Evolutionary conservation across 192 early-diverging fungal genomes (phyloP).

Genomic region (Mortierella alpina): DNA sequence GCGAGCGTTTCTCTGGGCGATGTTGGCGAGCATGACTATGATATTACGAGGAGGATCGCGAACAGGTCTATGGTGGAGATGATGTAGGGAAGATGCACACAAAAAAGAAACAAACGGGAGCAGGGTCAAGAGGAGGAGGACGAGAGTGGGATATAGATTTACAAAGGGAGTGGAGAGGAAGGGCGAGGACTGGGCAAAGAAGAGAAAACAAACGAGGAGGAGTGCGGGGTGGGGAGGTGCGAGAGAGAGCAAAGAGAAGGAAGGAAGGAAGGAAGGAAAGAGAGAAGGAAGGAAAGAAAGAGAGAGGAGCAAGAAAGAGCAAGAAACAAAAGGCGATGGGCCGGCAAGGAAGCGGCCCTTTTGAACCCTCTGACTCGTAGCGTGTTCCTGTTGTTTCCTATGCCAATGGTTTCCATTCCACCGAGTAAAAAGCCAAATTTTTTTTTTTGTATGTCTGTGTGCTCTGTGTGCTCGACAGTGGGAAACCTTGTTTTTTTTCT

Average conservation of each 20-base stretch:
- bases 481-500: too few species aligned
- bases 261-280: slow-evolving; percentile 1
- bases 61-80: neutral
- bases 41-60: neutral
- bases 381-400: slow-evolving; percentile 17
- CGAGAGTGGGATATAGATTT: neutral
- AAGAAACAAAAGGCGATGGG: slow-evolving; percentile 2
- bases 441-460: neutral
- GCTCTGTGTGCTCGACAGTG: neutral
- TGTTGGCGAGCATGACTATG: slow-evolving; percentile 39
- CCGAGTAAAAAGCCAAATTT: too few species aligned
- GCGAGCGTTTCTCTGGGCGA: slow-evolving; percentile 51
- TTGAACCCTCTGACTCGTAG: neutral
- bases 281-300: slow-evolving; percentile 12
- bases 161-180: slow-evolving; percentile 10
- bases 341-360: neutral
- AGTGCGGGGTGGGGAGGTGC: neutral
- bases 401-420: neutral
- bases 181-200: neutral
- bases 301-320: slow-evolving; percentile 9
- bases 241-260: neutral
- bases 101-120: slow-evolving; percentile 1
- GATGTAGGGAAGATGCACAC: neutral
- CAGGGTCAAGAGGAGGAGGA: neutral
- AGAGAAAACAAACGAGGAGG: neutral